Evolutionary conservation across 331 rosid species (phyloP), one percentile per base, ranked within the genome.

Genomic region (Arachis monticola): DNA sequence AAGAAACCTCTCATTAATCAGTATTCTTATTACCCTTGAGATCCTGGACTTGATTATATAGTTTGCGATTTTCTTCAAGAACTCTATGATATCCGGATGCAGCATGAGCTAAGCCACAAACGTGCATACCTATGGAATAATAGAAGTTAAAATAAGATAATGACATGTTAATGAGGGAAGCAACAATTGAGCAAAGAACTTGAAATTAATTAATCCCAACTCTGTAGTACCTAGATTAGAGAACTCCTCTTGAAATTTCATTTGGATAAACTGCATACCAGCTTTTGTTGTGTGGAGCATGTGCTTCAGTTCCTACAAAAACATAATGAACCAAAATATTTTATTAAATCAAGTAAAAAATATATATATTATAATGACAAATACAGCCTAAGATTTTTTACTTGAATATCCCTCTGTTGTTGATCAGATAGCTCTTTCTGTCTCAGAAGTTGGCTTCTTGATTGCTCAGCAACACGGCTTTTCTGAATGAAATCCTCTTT

Each of bases 1-100:
- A 52, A 60, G 50, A 50, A 71, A 83, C 2, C 47, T 78, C 70
- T 48, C 45, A 47, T 55, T n/a, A 83, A 47, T 13, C 53, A 66
- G 35, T 40, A 22, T 42, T 77, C 17, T 77, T 68, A 67, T 85
- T 90, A 92, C 99, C 99, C 79, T 92, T 92, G 61, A 95, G 97
- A 81, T 95, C 99, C 78, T 95, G 99, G 45, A 95, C 99, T 85
- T 87, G 96, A 81, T 92, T 95, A 78, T 95, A 95, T 72, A 95
- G 84, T 76, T 85, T 95, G 74, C 97, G 93, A 74, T 92, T 95
- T 87, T 95, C 99, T 77, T 90, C 93, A 2, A 95, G 96, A 81
- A 95, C 99, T 78, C 80, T 88, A 70, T 95, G 99, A 85, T 95
- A 95, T 47, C 97, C 97, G 69, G 97, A 88, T 47, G 99, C 99